These are phyloP conservation scores for Russula lepida DNA, from an alignment of 768 basidiomycete genomes.

Conservation along the genomic window DNA sequence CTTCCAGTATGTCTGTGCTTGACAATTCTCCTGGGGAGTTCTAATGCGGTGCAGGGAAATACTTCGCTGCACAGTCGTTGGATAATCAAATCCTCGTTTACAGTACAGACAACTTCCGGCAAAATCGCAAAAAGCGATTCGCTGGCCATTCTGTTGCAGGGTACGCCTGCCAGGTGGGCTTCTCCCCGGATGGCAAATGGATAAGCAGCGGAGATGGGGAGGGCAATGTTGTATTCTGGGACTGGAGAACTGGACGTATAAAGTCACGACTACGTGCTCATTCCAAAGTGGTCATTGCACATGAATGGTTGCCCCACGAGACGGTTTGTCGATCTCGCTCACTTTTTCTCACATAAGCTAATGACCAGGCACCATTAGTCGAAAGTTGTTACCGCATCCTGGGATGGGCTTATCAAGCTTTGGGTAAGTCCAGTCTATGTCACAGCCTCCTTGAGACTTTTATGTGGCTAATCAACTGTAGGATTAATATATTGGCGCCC, in stretches of 20 bases:
- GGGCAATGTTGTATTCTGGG: slow-evolving; percentile 97
- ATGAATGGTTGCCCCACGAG: slow-evolving; percentile 98
- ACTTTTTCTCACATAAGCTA: not conserved
- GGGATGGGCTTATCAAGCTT: slow-evolving; percentile 97
- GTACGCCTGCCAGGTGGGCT: slow-evolving; percentile 94
- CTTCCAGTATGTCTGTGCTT: slow-evolving; percentile 64
- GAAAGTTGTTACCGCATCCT: slow-evolving; percentile 93
- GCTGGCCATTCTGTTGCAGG: slow-evolving; percentile 96
- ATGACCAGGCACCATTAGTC: slow-evolving; percentile 45
- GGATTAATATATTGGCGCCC: slow-evolving; percentile 12
- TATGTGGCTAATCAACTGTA: slow-evolving; percentile 9
- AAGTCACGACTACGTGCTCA: slow-evolving; percentile 86
- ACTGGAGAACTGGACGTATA: slow-evolving; percentile 97
- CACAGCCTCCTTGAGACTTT: not conserved
- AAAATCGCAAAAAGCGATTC: slow-evolving; percentile 97
- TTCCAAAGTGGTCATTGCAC: slow-evolving; percentile 93
- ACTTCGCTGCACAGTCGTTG: slow-evolving; percentile 93
- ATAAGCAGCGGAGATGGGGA: slow-evolving; percentile 93
- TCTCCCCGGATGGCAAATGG: slow-evolving; percentile 98
- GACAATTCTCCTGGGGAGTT: slow-evolving; percentile 7
- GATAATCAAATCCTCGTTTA: slow-evolving; percentile 98
- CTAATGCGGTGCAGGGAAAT: slow-evolving; percentile 59
- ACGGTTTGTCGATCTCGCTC: slow-evolving; percentile 44
- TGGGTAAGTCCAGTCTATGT: slow-evolving; percentile 55
- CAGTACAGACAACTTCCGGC: slow-evolving; percentile 96